Evolutionary conservation across 306 rosid genomes (phyloP).

Genomic region (Fragaria vesca): DNA sequence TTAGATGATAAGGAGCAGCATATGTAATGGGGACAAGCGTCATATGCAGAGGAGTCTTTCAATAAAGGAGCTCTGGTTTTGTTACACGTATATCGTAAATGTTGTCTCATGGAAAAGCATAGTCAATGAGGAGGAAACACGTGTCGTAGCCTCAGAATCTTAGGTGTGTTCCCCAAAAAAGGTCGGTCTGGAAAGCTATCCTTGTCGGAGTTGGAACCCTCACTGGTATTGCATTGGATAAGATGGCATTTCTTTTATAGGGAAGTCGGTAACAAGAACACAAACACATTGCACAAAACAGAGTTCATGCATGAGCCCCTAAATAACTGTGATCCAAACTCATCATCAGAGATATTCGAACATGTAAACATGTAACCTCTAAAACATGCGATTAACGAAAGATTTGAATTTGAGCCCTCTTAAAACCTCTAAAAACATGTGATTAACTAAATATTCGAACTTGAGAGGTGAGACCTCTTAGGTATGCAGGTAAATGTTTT

Average conservation of each 20-base stretch:
- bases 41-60: not conserved
- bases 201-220: not conserved
- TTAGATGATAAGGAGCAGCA: not conserved
- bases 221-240: not conserved
- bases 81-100: slow-evolving; percentile 23
- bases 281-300: not conserved
- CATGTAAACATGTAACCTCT: not conserved
- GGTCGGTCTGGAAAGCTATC: slow-evolving; percentile 6
- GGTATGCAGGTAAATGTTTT: too few species aligned
- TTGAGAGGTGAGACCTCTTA: too few species aligned
- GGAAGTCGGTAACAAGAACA: not conserved
- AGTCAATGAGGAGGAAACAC: slow-evolving; percentile 10
- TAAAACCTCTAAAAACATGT: too few species aligned
- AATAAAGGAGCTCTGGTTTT: not conserved
- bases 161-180: not conserved
- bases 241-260: not conserved
- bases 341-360: not conserved
- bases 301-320: not conserved
- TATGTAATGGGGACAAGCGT: slow-evolving; percentile 12
- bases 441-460: not conserved
- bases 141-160: not conserved
- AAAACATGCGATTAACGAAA: too few species aligned
- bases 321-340: not conserved
- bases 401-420: too few species aligned
- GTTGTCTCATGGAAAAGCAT: slow-evolving; percentile 3